phyloP scores from a whole-genome alignment of 2,329 filamentous ascomycete genomes.

The Ophiosphaerella herpotricha region DNA sequence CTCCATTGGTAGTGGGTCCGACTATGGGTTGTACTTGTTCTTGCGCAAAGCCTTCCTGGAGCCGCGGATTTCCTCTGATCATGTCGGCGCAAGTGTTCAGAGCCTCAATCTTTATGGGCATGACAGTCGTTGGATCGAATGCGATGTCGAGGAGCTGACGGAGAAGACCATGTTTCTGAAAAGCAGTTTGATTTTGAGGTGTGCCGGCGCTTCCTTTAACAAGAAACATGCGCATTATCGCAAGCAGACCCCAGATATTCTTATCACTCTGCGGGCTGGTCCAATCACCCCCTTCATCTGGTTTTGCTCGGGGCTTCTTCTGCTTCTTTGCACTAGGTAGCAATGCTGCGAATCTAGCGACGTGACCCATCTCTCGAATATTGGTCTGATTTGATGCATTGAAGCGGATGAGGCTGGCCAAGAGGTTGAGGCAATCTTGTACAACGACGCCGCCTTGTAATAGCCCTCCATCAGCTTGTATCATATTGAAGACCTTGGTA shows the following conservation, averaged over 20 bases:
- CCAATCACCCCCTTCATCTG: slow-evolving; percentile 70
- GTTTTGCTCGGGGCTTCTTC: slow-evolving; percentile 58
- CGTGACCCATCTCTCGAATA: slow-evolving; percentile 87
- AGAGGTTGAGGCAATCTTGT: slow-evolving; percentile 88
- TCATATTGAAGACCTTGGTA: slow-evolving; percentile 80
- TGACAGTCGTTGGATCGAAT: slow-evolving; percentile 73
- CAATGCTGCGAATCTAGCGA: slow-evolving; percentile 72
- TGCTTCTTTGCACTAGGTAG: slow-evolving; percentile 65
- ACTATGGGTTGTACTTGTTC: slow-evolving; percentile 73
- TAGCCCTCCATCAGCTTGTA: slow-evolving; percentile 80
- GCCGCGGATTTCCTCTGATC: slow-evolving; percentile 75
- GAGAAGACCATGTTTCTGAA: slow-evolving; percentile 81
- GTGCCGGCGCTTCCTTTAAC: slow-evolving; percentile 80
- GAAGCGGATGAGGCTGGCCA: slow-evolving; percentile 84
- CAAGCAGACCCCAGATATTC: slow-evolving; percentile 88
- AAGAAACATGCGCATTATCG: slow-evolving; percentile 84
- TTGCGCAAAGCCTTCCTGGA: slow-evolving; percentile 90
- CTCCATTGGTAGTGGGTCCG: slow-evolving; percentile 48
- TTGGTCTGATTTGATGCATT: slow-evolving; percentile 92
- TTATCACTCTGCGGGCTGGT: slow-evolving; percentile 78
- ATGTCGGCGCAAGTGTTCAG: slow-evolving; percentile 84
- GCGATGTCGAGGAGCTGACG: slow-evolving; percentile 80
- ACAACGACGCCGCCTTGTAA: slow-evolving; percentile 82
- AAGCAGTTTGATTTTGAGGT: slow-evolving; percentile 79
- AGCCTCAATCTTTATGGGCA: slow-evolving; percentile 84